phyloP scores from a whole-genome alignment of 768 basidiomycete species.

The Solioccasus polychromus region DNA sequence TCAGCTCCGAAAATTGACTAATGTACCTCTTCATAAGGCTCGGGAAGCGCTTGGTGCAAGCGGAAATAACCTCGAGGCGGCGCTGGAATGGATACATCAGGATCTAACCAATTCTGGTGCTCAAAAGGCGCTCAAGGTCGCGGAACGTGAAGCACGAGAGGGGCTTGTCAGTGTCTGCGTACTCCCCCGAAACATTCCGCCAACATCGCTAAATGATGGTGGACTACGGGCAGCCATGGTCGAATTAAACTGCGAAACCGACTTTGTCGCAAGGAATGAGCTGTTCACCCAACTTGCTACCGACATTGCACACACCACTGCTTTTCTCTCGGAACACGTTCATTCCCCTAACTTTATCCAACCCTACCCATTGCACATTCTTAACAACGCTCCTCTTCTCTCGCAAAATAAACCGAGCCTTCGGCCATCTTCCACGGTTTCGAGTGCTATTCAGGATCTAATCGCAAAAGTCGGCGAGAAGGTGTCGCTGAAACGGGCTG shows the following conservation, averaged over 20 bases:
- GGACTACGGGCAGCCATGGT: conserved; percentile 79
- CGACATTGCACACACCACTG: conserved; percentile 82
- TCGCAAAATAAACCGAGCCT: conserved; percentile 31
- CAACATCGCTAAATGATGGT: conserved; percentile 35
- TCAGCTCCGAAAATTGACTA: conserved; percentile 76
- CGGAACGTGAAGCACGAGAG: conserved; percentile 68
- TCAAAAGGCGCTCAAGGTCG: conserved; percentile 80
- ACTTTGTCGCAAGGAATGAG: conserved; percentile 88
- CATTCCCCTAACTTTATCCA: conserved; percentile 38
- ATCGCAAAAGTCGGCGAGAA: conserved; percentile 82
- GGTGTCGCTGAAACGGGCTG: conserved; percentile 63
- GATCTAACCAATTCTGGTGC: conserved; percentile 71
- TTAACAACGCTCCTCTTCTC: conserved; percentile 69
- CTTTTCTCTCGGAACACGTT: conserved; percentile 57
- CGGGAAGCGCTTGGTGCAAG: conserved; percentile 78
- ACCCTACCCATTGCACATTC: conserved; percentile 47
- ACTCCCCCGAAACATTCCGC: conserved; percentile 58
- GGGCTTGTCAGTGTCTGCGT: conserved; percentile 79
- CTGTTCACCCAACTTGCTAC: conserved; percentile 74
- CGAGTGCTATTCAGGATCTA: conserved; percentile 60
- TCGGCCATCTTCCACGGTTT: conserved; percentile 48
- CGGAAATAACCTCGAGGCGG: conserved; percentile 69
- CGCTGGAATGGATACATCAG: conserved; percentile 77
- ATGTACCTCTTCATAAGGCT: conserved; percentile 84
- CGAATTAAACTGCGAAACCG: conserved; percentile 95